Percentiles rank a stretch among this genome's conserved stretches.
phyloP scores from a whole-genome alignment of 257 asterid genomes.

The Ehretia macrophylla region DNA sequence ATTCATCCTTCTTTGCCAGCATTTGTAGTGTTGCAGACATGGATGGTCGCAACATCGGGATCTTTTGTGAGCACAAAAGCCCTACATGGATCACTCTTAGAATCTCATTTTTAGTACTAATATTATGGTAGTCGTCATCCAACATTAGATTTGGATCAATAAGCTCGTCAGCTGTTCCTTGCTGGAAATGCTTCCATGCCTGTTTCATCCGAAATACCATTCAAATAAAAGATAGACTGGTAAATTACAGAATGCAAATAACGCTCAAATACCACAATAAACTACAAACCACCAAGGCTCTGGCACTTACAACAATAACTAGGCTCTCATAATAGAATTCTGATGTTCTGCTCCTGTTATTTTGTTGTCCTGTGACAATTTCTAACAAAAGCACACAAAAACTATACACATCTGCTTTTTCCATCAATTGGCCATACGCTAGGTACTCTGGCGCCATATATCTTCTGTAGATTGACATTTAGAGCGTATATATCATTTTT shows the following conservation, averaged over 20 bases:
- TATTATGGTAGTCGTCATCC: slow-evolving; percentile 36
- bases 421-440: slow-evolving; percentile 58
- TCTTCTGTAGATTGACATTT: slow-evolving; percentile 35
- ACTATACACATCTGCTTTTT: slow-evolving; percentile 70
- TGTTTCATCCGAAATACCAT: slow-evolving; percentile 4
- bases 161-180: slow-evolving; percentile 41
- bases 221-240: neutral
- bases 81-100: slow-evolving; percentile 59
- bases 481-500: neutral
- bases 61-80: slow-evolving; percentile 61
- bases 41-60: slow-evolving; percentile 52
- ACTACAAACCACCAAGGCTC: no score
- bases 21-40: slow-evolving; percentile 66
- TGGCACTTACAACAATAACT: slow-evolving; percentile 24
- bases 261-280: neutral
- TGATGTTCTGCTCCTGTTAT: slow-evolving; percentile 31
- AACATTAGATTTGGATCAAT: slow-evolving; percentile 55
- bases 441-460: slow-evolving; percentile 87
- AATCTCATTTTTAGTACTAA: slow-evolving; percentile 31
- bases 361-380: slow-evolving; percentile 42
- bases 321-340: slow-evolving; percentile 38
- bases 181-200: slow-evolving; percentile 72
- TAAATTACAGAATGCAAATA: no score
- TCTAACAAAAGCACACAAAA: slow-evolving; percentile 65
- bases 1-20: slow-evolving; percentile 53